phyloP scores from a whole-genome alignment of 768 basidiomycete species.

The Crassisporium funariophilum region DNA sequence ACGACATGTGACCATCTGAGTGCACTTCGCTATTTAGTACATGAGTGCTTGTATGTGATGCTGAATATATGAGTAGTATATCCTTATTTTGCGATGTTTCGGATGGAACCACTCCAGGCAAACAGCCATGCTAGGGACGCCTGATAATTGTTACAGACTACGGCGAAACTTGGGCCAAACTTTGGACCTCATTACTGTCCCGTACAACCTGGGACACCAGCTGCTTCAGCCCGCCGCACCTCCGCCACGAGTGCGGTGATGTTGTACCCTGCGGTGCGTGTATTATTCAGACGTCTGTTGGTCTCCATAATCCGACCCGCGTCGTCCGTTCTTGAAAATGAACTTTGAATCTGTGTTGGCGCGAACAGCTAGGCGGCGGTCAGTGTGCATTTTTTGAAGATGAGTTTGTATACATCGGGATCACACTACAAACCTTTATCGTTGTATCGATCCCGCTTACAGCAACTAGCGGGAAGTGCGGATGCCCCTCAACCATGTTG shows the following conservation, averaged over 20 bases:
- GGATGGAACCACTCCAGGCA: no score
- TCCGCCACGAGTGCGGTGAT: slow-evolving; percentile 27
- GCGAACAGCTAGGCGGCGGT: slow-evolving; percentile 58
- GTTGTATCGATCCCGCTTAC: slow-evolving; percentile 87
- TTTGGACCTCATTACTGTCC: slow-evolving; percentile 1
- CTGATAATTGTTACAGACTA: no score
- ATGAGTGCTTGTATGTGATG: no score
- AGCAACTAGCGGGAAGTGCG: slow-evolving; percentile 78
- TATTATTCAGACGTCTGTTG: slow-evolving; percentile 46
- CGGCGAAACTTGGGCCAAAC: no score
- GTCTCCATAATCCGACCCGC: slow-evolving; percentile 55
- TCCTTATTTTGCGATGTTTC: no score
- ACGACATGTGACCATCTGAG: no score
- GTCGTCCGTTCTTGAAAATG: slow-evolving; percentile 56
- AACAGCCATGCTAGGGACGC: no score
- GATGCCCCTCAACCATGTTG: slow-evolving; percentile 86
- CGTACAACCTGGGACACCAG: not conserved
- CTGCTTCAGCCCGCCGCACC: slow-evolving; percentile 3
- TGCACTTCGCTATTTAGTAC: no score
- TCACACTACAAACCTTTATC: slow-evolving; percentile 60
- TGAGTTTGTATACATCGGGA: not conserved
- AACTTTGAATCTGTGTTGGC: slow-evolving; percentile 47
- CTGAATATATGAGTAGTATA: no score
- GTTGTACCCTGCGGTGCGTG: slow-evolving; percentile 30
- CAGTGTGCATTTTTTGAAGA: not conserved